phyloP scores from a whole-genome alignment of 2,329 filamentous ascomycete species.

The Apiospora marii region DNA sequence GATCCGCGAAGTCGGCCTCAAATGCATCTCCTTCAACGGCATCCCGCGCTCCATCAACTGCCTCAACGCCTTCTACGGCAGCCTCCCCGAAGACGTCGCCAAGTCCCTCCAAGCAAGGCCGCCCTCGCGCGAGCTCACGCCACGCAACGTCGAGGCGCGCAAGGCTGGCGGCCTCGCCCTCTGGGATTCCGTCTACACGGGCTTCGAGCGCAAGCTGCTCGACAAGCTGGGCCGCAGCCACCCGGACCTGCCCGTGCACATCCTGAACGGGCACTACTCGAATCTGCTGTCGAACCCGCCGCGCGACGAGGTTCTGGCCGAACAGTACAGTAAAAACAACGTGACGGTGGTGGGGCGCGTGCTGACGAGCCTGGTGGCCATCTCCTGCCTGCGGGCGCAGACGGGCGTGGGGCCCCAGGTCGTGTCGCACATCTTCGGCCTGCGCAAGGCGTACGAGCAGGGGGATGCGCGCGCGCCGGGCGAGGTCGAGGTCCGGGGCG shows the following conservation, averaged over 20 bases:
- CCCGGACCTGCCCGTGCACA: conserved; percentile 83
- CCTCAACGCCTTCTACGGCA: conserved; percentile 73
- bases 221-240: conserved; percentile 77
- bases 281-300: conserved; percentile 75
- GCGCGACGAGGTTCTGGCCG: conserved; percentile 39
- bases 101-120: conserved; percentile 60
- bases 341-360: conserved; percentile 69
- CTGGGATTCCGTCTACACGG: conserved; percentile 81
- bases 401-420: conserved; percentile 86
- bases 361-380: conserved; percentile 75
- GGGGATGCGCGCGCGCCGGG: conserved; percentile 59
- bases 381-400: conserved; percentile 79
- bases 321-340: background rate
- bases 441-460: conserved; percentile 78
- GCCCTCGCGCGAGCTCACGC: conserved; percentile 62
- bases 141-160: conserved; percentile 61
- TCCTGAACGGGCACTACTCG: conserved; percentile 78
- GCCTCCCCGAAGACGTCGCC: conserved; percentile 65
- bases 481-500: conserved; percentile 56
- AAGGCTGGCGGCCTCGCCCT: conserved; percentile 67
- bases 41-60: conserved; percentile 87
- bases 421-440: conserved; percentile 79
- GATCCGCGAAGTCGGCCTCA: conserved; percentile 78
- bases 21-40: conserved; percentile 82
- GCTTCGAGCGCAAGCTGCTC: conserved; percentile 76